Evolutionary conservation across 2,329 filamentous ascomycete species (phyloP).

Genomic region (Claviceps lovelessii): DNA sequence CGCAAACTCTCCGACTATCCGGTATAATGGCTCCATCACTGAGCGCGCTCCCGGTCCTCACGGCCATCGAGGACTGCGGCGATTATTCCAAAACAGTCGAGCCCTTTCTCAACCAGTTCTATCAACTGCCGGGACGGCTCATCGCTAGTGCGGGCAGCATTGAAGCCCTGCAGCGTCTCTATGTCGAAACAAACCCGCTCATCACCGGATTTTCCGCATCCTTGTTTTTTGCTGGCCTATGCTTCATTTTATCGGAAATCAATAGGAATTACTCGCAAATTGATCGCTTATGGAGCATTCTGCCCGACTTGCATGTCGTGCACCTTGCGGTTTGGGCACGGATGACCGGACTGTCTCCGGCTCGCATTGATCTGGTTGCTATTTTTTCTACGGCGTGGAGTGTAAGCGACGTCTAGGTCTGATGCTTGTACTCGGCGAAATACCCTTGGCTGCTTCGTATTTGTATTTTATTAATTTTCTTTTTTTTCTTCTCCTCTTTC

Average conservation of each 20-base stretch:
- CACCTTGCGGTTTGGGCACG: constrained; percentile 79
- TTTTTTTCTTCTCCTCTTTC: background rate
- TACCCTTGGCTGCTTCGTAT: too few relatives aligned
- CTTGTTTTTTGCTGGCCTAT: constrained; percentile 53
- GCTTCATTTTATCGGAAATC: constrained; percentile 65
- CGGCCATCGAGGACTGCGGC: constrained; percentile 57
- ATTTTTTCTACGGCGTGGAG: constrained; percentile 65
- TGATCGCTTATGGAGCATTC: constrained; percentile 78
- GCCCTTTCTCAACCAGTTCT: constrained; percentile 59
- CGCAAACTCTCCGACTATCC: background rate
- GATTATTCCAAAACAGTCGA: constrained; percentile 61
- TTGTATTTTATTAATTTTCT: background rate
- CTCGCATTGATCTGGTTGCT: constrained; percentile 58
- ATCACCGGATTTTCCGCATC: constrained; percentile 61
- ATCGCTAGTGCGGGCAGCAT: constrained; percentile 44
- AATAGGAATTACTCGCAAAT: constrained; percentile 97
- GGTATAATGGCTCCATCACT: constrained; percentile 24
- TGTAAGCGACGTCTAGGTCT: constrained; percentile 33
- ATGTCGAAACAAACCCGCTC: constrained; percentile 74
- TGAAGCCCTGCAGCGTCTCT: constrained; percentile 54
- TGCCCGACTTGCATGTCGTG: constrained; percentile 74
- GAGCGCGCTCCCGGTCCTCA: constrained; percentile 54
- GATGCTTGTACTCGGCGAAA: background rate
- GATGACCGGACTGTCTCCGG: constrained; percentile 53
- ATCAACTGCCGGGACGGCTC: constrained; percentile 52